phyloP scores from a whole-genome alignment of 768 basidiomycete genomes.

The Tulasnella sp. region DNA sequence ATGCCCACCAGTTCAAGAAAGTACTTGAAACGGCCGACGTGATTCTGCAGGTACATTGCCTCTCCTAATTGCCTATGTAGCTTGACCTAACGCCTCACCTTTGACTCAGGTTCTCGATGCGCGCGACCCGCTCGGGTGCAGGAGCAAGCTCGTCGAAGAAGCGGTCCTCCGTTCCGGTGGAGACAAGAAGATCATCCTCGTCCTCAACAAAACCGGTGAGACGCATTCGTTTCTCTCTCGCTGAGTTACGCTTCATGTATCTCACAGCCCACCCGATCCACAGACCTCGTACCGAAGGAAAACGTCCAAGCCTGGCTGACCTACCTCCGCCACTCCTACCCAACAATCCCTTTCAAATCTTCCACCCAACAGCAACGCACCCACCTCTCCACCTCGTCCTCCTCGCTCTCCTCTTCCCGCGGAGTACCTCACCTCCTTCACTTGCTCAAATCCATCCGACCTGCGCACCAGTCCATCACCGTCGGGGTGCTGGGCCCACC shows the following conservation, averaged over 20 bases:
- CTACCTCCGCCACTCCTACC: slow-evolving; percentile 83
- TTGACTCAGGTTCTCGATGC: slow-evolving; percentile 60
- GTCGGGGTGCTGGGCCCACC: slow-evolving; percentile 93
- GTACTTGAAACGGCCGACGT: slow-evolving; percentile 93
- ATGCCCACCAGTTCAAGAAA: slow-evolving; percentile 30
- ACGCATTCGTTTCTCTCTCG: slow-evolving; percentile 14
- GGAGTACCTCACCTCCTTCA: slow-evolving; percentile 61
- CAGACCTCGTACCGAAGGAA: slow-evolving; percentile 79
- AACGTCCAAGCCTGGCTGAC: slow-evolving; percentile 87
- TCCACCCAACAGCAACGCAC: slow-evolving; percentile 66
- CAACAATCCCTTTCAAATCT: slow-evolving; percentile 84
- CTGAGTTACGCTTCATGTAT: not conserved
- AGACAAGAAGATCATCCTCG: slow-evolving; percentile 86
- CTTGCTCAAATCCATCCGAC: slow-evolving; percentile 62
- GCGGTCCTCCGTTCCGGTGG: slow-evolving; percentile 74
- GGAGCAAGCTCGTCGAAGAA: slow-evolving; percentile 87
- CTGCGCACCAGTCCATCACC: slow-evolving; percentile 35
- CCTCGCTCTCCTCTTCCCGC: slow-evolving; percentile 17
- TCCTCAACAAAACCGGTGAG: slow-evolving; percentile 94
- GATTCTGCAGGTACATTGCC: slow-evolving; percentile 43
- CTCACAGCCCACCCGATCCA: not conserved
- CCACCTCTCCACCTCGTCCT: slow-evolving; percentile 54
- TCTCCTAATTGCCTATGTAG: not conserved
- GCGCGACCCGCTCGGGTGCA: slow-evolving; percentile 86
- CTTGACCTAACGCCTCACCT: not conserved